Base-by-base conservation (phyloP, 2,329 filamentous ascomycete species). In the Fusarium drepaniforme region DNA sequence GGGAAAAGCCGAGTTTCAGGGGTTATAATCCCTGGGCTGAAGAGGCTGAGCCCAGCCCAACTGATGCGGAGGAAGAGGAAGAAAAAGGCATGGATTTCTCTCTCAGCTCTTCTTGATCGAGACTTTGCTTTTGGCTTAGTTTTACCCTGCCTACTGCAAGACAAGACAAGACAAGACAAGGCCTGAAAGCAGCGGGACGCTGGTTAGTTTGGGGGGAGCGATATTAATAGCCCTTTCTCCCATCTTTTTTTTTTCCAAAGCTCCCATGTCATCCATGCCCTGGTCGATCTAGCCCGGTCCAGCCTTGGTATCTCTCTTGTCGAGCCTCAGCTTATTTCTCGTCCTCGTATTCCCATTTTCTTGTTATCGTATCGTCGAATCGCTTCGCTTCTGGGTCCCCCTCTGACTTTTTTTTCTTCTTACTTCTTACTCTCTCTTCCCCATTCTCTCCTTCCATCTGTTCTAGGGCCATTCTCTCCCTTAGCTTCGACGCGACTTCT, bases 271-370 rank as follows among this genome's bases (percentile, higher is more conserved):
- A 58, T 40, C 62, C 67, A 33, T 73, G 49, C 57, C 74, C 67
- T 63, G 57, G 42, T 40, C 58, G 51, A 68, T 63, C 73, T 68
- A 75, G 66, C 73, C 70, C 71, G 35, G 73, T 71, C 70, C 70
- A 75, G 70, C 64, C 62, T 51, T 42, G 11, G 49, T 67, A 38
- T 59, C 42, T 68, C 60, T 68, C 60, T 68, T 37, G 60, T 67
- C 35, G 46, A 75, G 60, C 66, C 61, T 75, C 67, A 74, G 73
- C 73, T 75, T 65, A 74, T 75, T 75, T 65, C 49, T 53, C 64
- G n/a, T 64, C 61, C 73, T 75, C 73, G 73, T 75, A 75, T 75
- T 75, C 59, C 23, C 68, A 68, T 57, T 68, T 57, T 68, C 53
- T 64, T 64, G 56, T 61, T 38, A 66, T 71, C 67, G n/a, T 64